Evolutionary conservation across 345 rosid species (phyloP), one percentile per base, ranked within the genome.

Genomic region (Rhizophora mangle): DNA sequence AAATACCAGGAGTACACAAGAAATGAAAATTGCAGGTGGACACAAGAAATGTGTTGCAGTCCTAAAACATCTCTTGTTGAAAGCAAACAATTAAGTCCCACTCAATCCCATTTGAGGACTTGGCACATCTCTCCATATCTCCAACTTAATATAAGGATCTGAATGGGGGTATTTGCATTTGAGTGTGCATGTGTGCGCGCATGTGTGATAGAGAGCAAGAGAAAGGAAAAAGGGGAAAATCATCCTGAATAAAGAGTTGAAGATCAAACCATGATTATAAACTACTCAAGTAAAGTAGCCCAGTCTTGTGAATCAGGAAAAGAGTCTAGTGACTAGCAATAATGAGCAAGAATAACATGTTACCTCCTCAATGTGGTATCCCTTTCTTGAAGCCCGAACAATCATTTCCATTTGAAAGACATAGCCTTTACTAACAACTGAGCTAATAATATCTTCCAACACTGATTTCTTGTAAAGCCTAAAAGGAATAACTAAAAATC

Each of bases 391-490:
- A 37, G 98, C 99, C 62, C 98, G 92, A 39, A 95, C 99, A 64
- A 95, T 92, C 96, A 95, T 95, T 86, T 95, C 99, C 97, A 95
- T 95, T 75, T 95, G 99, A 77, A 95, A 95, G 58, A 95, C 99
- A 54, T 92, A 92, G 31, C 98, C 97, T 78, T 92, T 95, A 69
- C 98, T 95, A 53, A 95, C 97, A 54, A 89, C 85, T 58, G 96
- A 87, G 68, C 80, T 79, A 59, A 95, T 92, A 59, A 92, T 76
- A 54, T 88, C 97, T 83, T 95, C 94, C 47, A 95, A 94, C 66
- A 79, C 97, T 3, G 87, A 83, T 80, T 89, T 95, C 85, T 76
- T 81, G 81, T 92, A 92, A 57, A 92, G 89, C 73, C 99, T 95
- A 77, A 69, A 72, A 71, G 11, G 11, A 15, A 31, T 31, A 66